Evolutionary conservation across 176 grass and related monocot species (phyloP).

Genomic region (Juncus effusus): DNA sequence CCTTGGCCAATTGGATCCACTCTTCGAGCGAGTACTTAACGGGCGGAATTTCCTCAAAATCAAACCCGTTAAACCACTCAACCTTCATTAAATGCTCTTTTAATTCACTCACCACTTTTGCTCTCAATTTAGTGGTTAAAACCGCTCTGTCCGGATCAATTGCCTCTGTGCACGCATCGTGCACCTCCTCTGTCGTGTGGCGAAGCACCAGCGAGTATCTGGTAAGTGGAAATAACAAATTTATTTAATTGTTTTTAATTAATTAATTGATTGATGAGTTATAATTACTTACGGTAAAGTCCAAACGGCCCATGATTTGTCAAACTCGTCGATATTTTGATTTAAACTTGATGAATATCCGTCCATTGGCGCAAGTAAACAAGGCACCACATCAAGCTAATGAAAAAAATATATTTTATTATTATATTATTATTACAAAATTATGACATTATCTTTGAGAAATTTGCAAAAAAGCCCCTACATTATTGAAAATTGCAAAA

Average conservation of each 20-base stretch:
- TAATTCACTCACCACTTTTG: constrained; percentile 68
- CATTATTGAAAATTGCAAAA: no score
- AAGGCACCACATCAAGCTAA: constrained; percentile 89
- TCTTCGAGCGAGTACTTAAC: constrained; percentile 59
- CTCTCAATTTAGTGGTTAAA: constrained; percentile 60
- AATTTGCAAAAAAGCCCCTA: no score
- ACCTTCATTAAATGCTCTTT: constrained; percentile 46
- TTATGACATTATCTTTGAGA: no score
- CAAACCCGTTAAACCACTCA: constrained; percentile 83
- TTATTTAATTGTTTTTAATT: neutral
- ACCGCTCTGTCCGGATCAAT: constrained; percentile 61
- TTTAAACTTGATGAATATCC: constrained; percentile 45
- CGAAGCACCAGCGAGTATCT: constrained; percentile 88
- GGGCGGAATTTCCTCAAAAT: constrained; percentile 64
- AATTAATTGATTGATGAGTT: constrained; percentile 19
- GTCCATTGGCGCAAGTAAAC: constrained; percentile 68
- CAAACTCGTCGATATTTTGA: constrained; percentile 31
- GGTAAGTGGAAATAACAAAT: constrained; percentile 3
- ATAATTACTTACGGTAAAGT: constrained; percentile 68
- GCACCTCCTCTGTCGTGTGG: constrained; percentile 88
- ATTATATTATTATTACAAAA: no score
- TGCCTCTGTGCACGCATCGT: constrained; percentile 71
- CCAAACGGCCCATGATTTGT: constrained; percentile 55
- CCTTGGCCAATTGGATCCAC: constrained; percentile 73
- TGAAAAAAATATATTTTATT: constrained; percentile 29